Evolutionary conservation across 371 early-diverging fungal species (phyloP), one percentile per base, ranked within the genome.

Genomic region (Massospora cicadina): DNA sequence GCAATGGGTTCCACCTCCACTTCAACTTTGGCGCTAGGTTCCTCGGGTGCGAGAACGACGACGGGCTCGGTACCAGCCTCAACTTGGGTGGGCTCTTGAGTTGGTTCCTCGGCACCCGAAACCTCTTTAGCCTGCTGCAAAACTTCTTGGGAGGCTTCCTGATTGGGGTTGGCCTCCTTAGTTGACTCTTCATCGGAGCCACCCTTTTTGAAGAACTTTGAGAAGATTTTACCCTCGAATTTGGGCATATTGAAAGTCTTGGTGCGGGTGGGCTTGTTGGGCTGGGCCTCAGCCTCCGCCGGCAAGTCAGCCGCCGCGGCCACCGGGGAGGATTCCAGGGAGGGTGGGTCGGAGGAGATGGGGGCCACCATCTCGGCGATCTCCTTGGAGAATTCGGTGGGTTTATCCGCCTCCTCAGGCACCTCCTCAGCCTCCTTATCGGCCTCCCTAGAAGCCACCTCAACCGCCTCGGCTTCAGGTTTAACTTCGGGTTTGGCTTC

Each of bases 311-410:
- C 33, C 17, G 33, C 63, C n/a, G 64, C 27, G 17, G 28, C 56
- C 1, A 31, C 2, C 24, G 54, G 43, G 17, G 43, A 43, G 17
- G 43, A 17, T 43, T 43, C 29, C 21, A 59, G 31, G 60, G 29
- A 43, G 31, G 60, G 60, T 23, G 60, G 60, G 60, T 59, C 60
- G 21, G 60, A 59, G 29, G 26, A 25, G 31, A 59, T 59, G 29
- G 60, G 60, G 31, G 60, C 60, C 13, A 59, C 60, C 60, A 59
- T 59, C 21, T 59, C 60, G 31, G 60, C 60, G 21, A 59, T 59
- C 29, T 59, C 60, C 29, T 59, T 31, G 26, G 60, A 60, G 27
- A 60, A 66, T 10, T 65, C 32, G 33, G 60, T 30, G 31, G 12
- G 30, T 26, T 59, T 59, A 21, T 24, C 57, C 2, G n/a, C 60